Conservation (phyloP, 225 moss, liverwort and hornwort species). For the Pleurozium schreberi region DNA sequence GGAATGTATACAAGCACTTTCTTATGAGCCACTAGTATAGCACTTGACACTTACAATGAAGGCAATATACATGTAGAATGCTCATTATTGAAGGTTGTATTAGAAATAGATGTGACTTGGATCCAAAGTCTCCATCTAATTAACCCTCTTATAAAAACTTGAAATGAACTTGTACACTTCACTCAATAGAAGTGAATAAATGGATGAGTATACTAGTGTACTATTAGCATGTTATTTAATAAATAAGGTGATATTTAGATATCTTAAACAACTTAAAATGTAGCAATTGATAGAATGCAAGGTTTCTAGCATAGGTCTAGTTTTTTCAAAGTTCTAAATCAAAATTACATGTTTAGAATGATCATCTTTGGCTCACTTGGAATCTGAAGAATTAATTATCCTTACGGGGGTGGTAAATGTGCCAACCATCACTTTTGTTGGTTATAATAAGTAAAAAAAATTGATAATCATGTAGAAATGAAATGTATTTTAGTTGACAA, state of each 20-base stretch:
- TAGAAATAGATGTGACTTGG: not conserved
- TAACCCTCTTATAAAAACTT: fast-evolving
- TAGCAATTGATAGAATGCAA: not conserved
- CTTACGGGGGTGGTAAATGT: not conserved
- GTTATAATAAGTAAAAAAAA: not conserved
- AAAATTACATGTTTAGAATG: not conserved
- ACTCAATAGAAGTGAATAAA: not conserved
- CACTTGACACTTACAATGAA: not conserved
- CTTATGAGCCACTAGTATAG: no score
- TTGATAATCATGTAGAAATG: not conserved
- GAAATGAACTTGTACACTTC: not conserved
- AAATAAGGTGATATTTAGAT: not conserved
- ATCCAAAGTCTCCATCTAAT: not conserved
- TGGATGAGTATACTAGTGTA: not conserved
- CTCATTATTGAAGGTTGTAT: not conserved
- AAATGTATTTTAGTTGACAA: not conserved
- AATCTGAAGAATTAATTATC: not conserved
- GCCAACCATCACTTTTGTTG: not conserved
- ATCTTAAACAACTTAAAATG: not conserved
- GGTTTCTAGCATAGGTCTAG: not conserved
- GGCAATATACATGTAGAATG: not conserved
- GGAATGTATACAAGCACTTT: no score
- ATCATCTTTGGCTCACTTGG: fast-evolving
- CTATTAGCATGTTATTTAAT: not conserved
- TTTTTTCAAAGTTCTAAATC: not conserved